These are phyloP conservation scores for Dendrobium nobile DNA, from an alignment of 106 monocot genomes.

Conservation along the genomic window DNA sequence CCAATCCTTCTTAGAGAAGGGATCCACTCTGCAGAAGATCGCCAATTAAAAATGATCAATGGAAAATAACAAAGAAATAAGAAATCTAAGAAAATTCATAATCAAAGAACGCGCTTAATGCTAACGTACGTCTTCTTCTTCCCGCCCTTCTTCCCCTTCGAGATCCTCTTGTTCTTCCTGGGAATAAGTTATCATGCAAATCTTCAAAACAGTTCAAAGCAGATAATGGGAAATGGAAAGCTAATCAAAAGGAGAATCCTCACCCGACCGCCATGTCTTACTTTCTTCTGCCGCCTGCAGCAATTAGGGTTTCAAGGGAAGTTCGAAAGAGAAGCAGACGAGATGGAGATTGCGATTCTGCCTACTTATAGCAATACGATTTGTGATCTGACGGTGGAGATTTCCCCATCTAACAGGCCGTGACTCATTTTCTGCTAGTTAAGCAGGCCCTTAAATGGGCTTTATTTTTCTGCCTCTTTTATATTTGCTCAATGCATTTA, in stretches of 20 bases:
- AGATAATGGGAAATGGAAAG: neutral
- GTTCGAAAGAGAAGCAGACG: neutral
- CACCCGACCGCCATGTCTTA: slow-evolving; percentile 18
- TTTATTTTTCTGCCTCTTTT: too few species aligned
- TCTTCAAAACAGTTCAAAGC: neutral
- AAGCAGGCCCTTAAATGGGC: neutral
- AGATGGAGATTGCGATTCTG: neutral
- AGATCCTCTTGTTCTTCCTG: slow-evolving; percentile 96
- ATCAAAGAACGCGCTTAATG: neutral
- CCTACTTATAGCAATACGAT: neutral
- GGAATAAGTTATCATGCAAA: neutral
- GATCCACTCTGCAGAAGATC: slow-evolving; percentile 60
- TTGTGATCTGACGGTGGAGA: neutral
- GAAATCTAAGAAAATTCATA: neutral
- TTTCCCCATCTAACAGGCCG: neutral
- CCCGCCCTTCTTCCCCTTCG: slow-evolving; percentile 95
- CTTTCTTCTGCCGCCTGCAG: neutral
- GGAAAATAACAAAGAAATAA: neutral
- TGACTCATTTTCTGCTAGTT: neutral
- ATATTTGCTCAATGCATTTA: too few species aligned
- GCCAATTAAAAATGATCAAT: neutral
- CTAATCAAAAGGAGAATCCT: slow-evolving; percentile 1
- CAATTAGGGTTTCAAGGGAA: neutral
- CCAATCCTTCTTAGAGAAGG: slow-evolving; percentile 95
- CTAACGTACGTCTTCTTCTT: slow-evolving; percentile 83